Evolutionary conservation across 331 rosid species (phyloP), one percentile per base, ranked within the genome.

Genomic region (Rhamnella rubrinervis): DNA sequence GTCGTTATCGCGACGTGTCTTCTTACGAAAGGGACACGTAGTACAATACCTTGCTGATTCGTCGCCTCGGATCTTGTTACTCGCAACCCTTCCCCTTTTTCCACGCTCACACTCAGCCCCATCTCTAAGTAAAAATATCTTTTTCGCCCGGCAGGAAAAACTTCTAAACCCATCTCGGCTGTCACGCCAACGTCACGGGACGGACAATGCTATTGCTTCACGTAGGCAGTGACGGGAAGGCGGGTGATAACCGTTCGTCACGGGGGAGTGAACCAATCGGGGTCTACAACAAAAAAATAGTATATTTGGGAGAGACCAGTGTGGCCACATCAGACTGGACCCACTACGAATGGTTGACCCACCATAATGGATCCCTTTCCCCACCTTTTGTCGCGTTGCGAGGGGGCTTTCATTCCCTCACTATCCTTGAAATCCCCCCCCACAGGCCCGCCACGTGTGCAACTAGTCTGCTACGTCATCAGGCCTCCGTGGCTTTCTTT

Each of bases 271-370:
- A 39, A 9, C 26, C 50, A 68, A 83, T 66, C 82, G 44, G n/a
- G n/a, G 14, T 40, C 78, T 68, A 25, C 28, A 74, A 38, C 63
- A 60, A 75, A 23, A 23, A 75, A 59, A 31, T 61, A n/a, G 5
- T 64, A 62, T 78, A 66, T 65, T 65, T 63, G 6, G 6, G 72
- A 56, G 67, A 67, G 71, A 68, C 59, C 65, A 47, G 79, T 23
- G 81, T 66, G 83, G 78, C 88, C 97, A 87, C 90, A 92, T 89
- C 83, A 77, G 75, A 77, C 5, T 46, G 78, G 84, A 68, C 74
- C 92, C 88, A 55, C 66, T 0, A 0, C 0, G 57, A 65, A 74
- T 17, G 70, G 80, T 72, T 73, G 87, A 63, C 85, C 89, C 82
- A 65, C 87, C 75, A 61, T 25, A 63, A 61, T 71, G 60, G 77